phyloP scores from a whole-genome alignment of 345 rosid species.

The Linum tenue region DNA sequence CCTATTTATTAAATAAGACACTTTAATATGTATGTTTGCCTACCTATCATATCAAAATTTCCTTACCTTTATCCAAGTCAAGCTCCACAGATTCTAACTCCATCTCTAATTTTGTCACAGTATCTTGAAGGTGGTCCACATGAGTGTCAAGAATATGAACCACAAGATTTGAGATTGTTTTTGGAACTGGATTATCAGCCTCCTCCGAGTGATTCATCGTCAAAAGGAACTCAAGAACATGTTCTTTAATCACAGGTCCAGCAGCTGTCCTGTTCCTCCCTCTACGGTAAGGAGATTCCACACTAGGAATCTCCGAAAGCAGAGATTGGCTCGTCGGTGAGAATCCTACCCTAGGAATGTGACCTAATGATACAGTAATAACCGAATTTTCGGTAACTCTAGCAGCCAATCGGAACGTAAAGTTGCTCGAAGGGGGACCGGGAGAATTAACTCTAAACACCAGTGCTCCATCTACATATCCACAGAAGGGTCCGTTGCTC shows the following conservation, averaged over 20 bases:
- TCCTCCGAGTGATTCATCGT: conserved; percentile 98
- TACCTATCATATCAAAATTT: too few relatives aligned
- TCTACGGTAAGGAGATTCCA: conserved; percentile 44
- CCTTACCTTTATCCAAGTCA: conserved; percentile 81
- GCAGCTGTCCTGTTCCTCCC: conserved; percentile 50
- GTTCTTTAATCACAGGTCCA: conserved; percentile 85
- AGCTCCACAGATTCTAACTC: conserved; percentile 83
- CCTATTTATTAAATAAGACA: too few relatives aligned
- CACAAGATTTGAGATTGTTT: conserved; percentile 73
- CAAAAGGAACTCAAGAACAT: conserved; percentile 86
- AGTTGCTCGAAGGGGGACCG: conserved; percentile 67
- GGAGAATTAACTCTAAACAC: conserved; percentile 95
- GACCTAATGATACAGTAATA: conserved; percentile 82
- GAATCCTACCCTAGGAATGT: conserved; percentile 88
- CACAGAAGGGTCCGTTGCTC: conserved; percentile 92
- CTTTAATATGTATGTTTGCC: too few relatives aligned
- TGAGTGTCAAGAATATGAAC: conserved; percentile 86
- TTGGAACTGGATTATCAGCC: conserved; percentile 95
- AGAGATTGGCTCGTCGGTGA: conserved; percentile 72
- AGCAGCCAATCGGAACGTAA: conserved; percentile 81
- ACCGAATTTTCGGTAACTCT: conserved; percentile 85
- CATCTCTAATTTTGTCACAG: conserved; percentile 78
- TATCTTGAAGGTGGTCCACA: conserved; percentile 89
- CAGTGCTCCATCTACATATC: conserved; percentile 80
- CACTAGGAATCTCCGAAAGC: conserved; percentile 81